Percentiles rank a stretch among this genome's conserved stretches.
These are phyloP conservation scores for Ogataea hybrid DNA, from an alignment of 1,139 yeast genomes.

Conservation along the genomic window DNA sequence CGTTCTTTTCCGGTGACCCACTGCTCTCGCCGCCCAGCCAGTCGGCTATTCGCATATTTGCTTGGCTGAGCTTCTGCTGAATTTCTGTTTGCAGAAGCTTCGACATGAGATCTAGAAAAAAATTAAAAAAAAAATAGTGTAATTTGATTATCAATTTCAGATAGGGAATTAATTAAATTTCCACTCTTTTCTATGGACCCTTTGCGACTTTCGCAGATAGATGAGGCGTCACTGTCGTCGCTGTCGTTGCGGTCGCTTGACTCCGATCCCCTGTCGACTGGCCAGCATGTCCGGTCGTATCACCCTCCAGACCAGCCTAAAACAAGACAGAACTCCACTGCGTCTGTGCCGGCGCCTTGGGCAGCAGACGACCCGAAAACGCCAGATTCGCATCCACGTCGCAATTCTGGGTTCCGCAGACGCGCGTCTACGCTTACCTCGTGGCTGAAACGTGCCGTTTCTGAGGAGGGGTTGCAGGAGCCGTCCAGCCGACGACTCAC, in stretches of 20 bases:
- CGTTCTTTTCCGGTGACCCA: neutral
- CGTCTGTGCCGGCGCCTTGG: slow-evolving; percentile 1
- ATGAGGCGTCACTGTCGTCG: slow-evolving; percentile 3
- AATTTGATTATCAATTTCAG: neutral
- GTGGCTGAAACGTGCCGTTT: slow-evolving; percentile 5
- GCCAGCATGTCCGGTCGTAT: slow-evolving; percentile 2
- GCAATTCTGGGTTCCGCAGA: neutral
- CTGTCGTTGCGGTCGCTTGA: slow-evolving; percentile 2
- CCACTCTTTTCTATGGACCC: slow-evolving; percentile 1
- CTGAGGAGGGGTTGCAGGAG: slow-evolving; percentile 2
- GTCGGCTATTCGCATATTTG: slow-evolving; percentile 37
- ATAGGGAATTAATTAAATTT: neutral
- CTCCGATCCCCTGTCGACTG: neutral
- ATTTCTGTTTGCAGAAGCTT: slow-evolving; percentile 43
- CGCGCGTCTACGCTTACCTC: slow-evolving; percentile 6
- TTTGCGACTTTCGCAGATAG: slow-evolving; percentile 3
- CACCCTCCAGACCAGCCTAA: neutral
- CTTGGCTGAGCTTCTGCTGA: slow-evolving; percentile 42
- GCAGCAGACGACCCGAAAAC: neutral
- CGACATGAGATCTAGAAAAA: slow-evolving; percentile 1
- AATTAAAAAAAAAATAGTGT: neutral
- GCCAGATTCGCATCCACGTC: neutral
- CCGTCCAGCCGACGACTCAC: slow-evolving; percentile 6
- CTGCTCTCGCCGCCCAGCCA: slow-evolving; percentile 40
- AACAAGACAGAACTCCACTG: neutral